Base-by-base conservation (phyloP, 2,329 filamentous ascomycete species). In the Volutella citrinella region DNA sequence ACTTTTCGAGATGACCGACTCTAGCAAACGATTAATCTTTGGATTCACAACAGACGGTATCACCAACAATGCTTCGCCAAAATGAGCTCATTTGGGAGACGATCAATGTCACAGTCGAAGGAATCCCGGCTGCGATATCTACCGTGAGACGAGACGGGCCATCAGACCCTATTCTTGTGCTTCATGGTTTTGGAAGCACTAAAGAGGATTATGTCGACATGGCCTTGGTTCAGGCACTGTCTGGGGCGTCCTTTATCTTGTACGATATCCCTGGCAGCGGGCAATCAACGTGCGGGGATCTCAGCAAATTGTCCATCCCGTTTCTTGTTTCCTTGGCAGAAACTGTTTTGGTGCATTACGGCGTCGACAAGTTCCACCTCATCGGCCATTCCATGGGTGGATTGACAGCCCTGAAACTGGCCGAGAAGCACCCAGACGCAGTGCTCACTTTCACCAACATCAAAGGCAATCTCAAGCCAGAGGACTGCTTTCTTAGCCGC, bases 341-440 rank as follows among this genome's bases (percentile, higher is more conserved):
- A 21, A 35, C 32, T 6, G 33, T 55, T 2, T 34, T 54, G 3
- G 10, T 27, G 13, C 36, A 44, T 32, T 30, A 37, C 30, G 12
- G 26, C 1, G 34, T 51, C 15, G 10, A 11, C 3, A 20, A 32
- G n/a, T 46, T 48, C 16, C 51, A 54, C 36, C 34, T 55, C 14
- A 40, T 54, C n/a, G 51, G 52, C 2, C 52, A 55, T 34, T 55
- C 52, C 12, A 54, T 55, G 52, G 49, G 52, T 18, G 51, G 52
- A 7, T 37, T 54, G 6, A 46, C 44, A 1, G 48, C 32, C 5
- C 23, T 53, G 9, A 19, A 43, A 9, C 45, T 53, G 5, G 52
- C 49, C 6, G 33, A 34, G n/a, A 22, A 10, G 4, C 24, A 27
- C 9, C 41, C 38, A 1, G 18, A 16, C 4, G 17, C 31, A 4